These are phyloP conservation scores for Vaccinium myrtillus DNA, from an alignment of 148 eudicot species.

Conservation along the genomic window DNA sequence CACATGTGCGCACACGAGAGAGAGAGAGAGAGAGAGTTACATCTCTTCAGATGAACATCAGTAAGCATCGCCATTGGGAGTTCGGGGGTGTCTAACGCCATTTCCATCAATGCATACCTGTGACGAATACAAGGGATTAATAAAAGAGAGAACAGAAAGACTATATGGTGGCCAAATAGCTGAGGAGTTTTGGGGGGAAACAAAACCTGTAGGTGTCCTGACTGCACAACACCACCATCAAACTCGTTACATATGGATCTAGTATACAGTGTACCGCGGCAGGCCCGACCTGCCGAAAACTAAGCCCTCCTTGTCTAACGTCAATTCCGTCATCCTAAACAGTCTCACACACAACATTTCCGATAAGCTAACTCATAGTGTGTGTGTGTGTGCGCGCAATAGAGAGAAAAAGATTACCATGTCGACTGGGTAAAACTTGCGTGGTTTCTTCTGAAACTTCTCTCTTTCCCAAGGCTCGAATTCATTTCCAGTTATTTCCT, in stretches of 20 bases:
- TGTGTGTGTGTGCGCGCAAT: background rate
- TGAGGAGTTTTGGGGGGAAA: background rate
- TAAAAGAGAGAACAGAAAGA: background rate
- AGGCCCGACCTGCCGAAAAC: conserved; percentile 61
- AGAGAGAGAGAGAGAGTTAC: conserved; percentile 29
- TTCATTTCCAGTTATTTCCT: conserved; percentile 74
- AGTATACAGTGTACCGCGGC: conserved; percentile 61
- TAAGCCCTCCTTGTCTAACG: conserved; percentile 72
- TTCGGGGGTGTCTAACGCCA: conserved; percentile 71
- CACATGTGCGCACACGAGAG: background rate
- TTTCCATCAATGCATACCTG: conserved; percentile 85
- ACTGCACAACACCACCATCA: conserved; percentile 76
- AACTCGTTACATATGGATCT: conserved; percentile 58
- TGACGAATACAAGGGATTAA: background rate
- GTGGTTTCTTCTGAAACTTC: conserved; percentile 58
- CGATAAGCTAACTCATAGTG: background rate
- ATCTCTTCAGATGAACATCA: conserved; percentile 59
- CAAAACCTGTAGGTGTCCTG: conserved; percentile 75
- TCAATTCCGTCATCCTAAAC: conserved; percentile 75
- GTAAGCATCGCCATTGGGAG: conserved; percentile 82
- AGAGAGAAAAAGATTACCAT: conserved; percentile 36
- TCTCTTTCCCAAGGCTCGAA: conserved; percentile 84
- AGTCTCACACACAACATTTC: background rate
- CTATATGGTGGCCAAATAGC: background rate
- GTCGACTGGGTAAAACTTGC: conserved; percentile 66